Percentiles rank a stretch among this genome's conserved stretches.
Conservation (phyloP, 352 stramenopile species). For the Aphanomyces cochlioides region DNA sequence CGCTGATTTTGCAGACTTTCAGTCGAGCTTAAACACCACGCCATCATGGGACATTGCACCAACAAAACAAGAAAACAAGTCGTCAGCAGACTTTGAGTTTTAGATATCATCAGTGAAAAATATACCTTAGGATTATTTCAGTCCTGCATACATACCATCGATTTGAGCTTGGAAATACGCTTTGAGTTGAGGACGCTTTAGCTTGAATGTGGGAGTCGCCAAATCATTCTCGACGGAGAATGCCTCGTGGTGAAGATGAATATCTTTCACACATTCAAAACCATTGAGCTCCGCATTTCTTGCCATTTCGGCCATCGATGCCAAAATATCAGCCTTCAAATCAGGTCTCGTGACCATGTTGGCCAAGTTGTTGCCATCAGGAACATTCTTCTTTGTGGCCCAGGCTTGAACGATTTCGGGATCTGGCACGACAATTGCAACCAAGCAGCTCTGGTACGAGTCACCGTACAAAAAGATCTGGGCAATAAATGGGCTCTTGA, state of each 20-base stretch:
- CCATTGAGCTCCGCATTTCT: slow-evolving; percentile 71
- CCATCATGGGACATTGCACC: not conserved
- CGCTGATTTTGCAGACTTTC: slow-evolving; percentile 28
- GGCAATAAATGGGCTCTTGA: slow-evolving; percentile 88
- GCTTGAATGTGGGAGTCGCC: slow-evolving; percentile 96
- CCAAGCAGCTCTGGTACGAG: slow-evolving; percentile 91
- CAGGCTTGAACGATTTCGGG: slow-evolving; percentile 57
- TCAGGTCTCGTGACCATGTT: slow-evolving; percentile 45
- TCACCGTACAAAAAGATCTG: slow-evolving; percentile 97
- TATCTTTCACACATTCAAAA: slow-evolving; percentile 90
- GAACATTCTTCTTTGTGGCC: slow-evolving; percentile 38
- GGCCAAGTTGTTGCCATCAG: slow-evolving; percentile 35
- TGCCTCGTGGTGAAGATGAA: slow-evolving; percentile 86
- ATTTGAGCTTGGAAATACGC: slow-evolving; percentile 63
- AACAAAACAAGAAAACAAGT: not conserved
- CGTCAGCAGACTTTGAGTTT: slow-evolving; percentile 16
- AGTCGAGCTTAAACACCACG: not conserved
- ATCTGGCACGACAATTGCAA: slow-evolving; percentile 90
- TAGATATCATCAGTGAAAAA: not conserved
- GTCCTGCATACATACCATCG: slow-evolving; percentile 55
- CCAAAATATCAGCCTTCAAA: slow-evolving; percentile 63
- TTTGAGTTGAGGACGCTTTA: slow-evolving; percentile 82
- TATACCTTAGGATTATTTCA: slow-evolving; percentile 33
- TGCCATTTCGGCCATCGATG: slow-evolving; percentile 62
- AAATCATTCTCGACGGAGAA: slow-evolving; percentile 94